Base-by-base conservation (phyloP, 2,329 filamentous ascomycete genomes). In the Niveomyces coronatus region DNA sequence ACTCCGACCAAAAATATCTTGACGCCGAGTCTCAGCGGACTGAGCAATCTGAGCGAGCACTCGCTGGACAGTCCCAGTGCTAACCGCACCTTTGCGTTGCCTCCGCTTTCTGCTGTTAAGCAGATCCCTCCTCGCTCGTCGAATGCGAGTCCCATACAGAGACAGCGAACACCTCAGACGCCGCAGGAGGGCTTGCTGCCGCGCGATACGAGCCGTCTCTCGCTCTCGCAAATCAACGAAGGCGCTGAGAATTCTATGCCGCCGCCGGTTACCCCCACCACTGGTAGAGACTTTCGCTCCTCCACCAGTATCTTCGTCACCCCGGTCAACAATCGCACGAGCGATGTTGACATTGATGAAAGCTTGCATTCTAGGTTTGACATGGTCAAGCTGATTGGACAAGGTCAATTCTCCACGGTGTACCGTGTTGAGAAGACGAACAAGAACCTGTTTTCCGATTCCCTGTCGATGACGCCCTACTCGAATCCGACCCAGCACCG, bases 341-440 rank as follows among this genome's bases (percentile, higher is more conserved):
- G 75, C 23, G 75, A 76, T 31, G 79, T 93, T 44, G 71, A 65
- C 13, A 50, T 89, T 13, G 89, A 96, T 52, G 74, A 77, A 16
- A 76, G 74, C 37, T 64, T 95, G 36, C 76, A 75, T 10, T 72
- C 76, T 4, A 77, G 83, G 38, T 98, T 98, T 54, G 77, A 82
- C 39, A 83, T 81, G 43, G 82, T 93, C 10, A 83, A 86, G 49
- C 70, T 80, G 42, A 73, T 89, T 47, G 89, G 89, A 33, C 80
- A 80, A 43, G 91, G 91, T 41, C 89, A 95, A 56, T 98, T 98
- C 54, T 96, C 91, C 0, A 76, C 83, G 40, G 91, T 98, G 1
- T 98, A 86, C 57, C 78, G 82, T 24, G 88, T 94, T 4, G 76
- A 76, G 11, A 56, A 57, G 41, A 44, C 47, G 23, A 53, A 56